Evolutionary conservation across 2,329 filamentous ascomycete genomes (phyloP).

Genomic region (Coleophoma cylindrospora): DNA sequence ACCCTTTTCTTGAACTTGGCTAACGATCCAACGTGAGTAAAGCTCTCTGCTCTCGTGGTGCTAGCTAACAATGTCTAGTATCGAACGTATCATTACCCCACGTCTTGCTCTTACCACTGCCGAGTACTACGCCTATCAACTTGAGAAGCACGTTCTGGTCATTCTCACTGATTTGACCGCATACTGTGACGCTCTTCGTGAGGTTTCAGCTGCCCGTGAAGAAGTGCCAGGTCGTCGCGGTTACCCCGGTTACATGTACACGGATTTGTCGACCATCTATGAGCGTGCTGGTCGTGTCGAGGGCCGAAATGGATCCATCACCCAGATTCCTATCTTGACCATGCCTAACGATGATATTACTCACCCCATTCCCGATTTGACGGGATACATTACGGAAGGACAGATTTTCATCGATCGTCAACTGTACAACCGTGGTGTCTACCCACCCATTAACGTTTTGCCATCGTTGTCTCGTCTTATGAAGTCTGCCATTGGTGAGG

Average conservation of each 20-base stretch:
- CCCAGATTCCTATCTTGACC: slow-evolving; percentile 96
- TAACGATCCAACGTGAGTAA: slow-evolving; percentile 89
- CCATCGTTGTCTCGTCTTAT: slow-evolving; percentile 98
- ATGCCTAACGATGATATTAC: slow-evolving; percentile 99
- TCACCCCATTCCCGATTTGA: slow-evolving; percentile 97
- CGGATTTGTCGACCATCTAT: slow-evolving; percentile 99
- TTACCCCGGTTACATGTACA: slow-evolving; percentile 99
- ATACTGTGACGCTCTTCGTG: slow-evolving; percentile 97
- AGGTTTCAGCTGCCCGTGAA: slow-evolving; percentile 95
- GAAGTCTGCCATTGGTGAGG: slow-evolving; percentile 99
- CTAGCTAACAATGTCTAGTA: slow-evolving; percentile 45
- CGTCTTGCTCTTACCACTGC: slow-evolving; percentile 96
- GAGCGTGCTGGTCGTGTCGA: slow-evolving; percentile 97
- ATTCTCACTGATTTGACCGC: slow-evolving; percentile 97
- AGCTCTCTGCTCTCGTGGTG: neutral
- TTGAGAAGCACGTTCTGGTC: slow-evolving; percentile 99
- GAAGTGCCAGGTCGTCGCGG: slow-evolving; percentile 98
- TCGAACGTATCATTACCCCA: slow-evolving; percentile 99
- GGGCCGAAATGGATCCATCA: slow-evolving; percentile 96
- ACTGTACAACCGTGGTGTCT: slow-evolving; percentile 93
- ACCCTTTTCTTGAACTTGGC: slow-evolving; percentile 98
- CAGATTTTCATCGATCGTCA: slow-evolving; percentile 97
- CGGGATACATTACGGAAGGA: slow-evolving; percentile 97
- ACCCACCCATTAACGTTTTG: slow-evolving; percentile 97
- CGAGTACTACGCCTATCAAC: slow-evolving; percentile 99